Evolutionary conservation across 2,329 filamentous ascomycete species (phyloP).

Genomic region (Cladosporium halotolerans): DNA sequence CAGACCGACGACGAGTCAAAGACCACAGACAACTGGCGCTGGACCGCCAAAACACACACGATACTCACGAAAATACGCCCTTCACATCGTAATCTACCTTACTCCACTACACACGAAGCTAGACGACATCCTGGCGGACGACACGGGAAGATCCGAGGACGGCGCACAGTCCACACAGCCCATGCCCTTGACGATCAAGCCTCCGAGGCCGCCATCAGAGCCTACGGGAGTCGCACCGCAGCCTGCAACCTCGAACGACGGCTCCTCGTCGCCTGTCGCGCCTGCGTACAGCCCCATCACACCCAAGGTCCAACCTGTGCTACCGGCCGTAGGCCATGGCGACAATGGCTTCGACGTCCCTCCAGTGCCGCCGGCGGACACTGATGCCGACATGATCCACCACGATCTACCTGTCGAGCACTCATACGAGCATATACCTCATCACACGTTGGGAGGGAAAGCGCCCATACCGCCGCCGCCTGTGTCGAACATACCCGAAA

Average conservation of each 20-base stretch:
- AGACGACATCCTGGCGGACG: constrained; percentile 1
- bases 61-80: no score
- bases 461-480: constrained; percentile 13
- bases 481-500: constrained; percentile 15
- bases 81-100: background rate
- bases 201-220: constrained; percentile 17
- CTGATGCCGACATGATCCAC: constrained; percentile 7
- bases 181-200: constrained; percentile 24
- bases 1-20: background rate
- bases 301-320: constrained; percentile 27
- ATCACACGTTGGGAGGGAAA: constrained; percentile 3
- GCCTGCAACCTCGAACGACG: constrained; percentile 10
- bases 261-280: constrained; percentile 11
- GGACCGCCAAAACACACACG: no score
- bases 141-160: constrained; percentile 8
- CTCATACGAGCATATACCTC: background rate
- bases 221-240: background rate
- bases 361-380: constrained; percentile 6
- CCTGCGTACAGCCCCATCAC: constrained; percentile 30
- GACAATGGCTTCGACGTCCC: constrained; percentile 9
- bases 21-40: background rate
- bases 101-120: background rate
- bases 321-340: constrained; percentile 16
- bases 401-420: background rate
- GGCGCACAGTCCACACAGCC: constrained; percentile 14